These are phyloP conservation scores for Populus deltoides DNA, from an alignment of 345 rosid species.

Conservation along the genomic window DNA sequence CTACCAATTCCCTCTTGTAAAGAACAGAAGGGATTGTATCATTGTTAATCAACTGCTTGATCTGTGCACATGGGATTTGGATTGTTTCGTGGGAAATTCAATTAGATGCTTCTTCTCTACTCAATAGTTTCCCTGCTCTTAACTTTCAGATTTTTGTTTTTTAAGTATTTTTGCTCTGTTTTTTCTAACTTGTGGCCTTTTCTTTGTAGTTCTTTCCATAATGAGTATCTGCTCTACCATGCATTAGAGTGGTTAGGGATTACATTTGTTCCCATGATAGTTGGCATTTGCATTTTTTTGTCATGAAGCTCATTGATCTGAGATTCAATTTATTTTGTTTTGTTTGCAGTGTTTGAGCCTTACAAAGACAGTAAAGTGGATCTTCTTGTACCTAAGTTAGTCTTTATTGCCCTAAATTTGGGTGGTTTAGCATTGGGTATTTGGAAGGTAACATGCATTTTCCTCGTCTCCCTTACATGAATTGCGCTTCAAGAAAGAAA, in stretches of 20 bases:
- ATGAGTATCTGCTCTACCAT: background rate
- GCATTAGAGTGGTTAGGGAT: background rate
- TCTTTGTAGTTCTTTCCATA: background rate
- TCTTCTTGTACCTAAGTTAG: slow-evolving; percentile 79
- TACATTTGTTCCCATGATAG: background rate
- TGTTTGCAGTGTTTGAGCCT: slow-evolving; percentile 85
- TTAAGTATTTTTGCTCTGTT: background rate
- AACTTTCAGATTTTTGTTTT: background rate
- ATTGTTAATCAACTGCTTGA: background rate
- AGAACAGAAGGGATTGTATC: background rate
- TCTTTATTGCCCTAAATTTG: slow-evolving; percentile 87
- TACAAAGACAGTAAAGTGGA: slow-evolving; percentile 92
- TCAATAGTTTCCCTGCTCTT: background rate
- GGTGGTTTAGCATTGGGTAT: slow-evolving; percentile 91
- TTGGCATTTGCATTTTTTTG: background rate
- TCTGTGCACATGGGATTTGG: background rate
- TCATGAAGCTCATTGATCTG: background rate
- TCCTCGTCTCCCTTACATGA: background rate
- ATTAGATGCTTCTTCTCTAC: background rate
- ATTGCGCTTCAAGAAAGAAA: background rate
- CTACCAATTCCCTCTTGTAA: no score
- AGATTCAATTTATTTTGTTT: background rate
- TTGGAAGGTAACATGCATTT: slow-evolving; percentile 74
- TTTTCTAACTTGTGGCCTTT: background rate
- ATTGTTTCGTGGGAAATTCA: background rate